Evolutionary conservation across 257 asterid species (phyloP).

Genomic region (Galeopsis tetrahit): DNA sequence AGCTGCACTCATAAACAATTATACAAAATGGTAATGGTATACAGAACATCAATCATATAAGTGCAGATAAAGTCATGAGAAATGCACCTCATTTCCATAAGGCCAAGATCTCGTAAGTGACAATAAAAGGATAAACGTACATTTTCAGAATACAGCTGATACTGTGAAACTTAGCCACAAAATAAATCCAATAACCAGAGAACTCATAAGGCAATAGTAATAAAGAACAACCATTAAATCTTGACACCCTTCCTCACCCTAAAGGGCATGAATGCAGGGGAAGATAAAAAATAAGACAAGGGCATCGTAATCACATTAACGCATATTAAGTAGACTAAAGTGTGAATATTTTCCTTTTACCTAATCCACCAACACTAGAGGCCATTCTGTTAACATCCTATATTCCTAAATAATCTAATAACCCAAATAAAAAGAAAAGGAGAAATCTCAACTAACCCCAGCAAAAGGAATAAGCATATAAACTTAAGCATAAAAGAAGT

Average conservation of each 20-base stretch:
- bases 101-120: background rate
- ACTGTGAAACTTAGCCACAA: conserved; percentile 3
- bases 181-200: background rate
- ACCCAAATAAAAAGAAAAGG: background rate
- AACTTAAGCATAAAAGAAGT: background rate
- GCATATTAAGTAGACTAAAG: background rate
- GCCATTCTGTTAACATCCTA: conserved; percentile 2
- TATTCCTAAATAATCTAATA: background rate
- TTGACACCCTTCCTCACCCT: background rate
- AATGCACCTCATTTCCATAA: background rate
- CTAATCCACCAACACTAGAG: background rate
- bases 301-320: background rate
- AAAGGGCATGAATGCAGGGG: background rate
- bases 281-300: background rate
- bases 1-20: background rate
- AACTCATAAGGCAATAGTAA: background rate
- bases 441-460: background rate
- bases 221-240: background rate
- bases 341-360: background rate
- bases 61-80: conserved; percentile 15
- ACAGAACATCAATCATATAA: background rate
- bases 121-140: background rate
- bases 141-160: background rate
- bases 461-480: background rate
- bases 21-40: background rate